A percentile compares a stretch with the other conserved stretches of the same genome.
Conservation (phyloP, 768 basidiomycete genomes). For the Phylloporus arenicola region DNA sequence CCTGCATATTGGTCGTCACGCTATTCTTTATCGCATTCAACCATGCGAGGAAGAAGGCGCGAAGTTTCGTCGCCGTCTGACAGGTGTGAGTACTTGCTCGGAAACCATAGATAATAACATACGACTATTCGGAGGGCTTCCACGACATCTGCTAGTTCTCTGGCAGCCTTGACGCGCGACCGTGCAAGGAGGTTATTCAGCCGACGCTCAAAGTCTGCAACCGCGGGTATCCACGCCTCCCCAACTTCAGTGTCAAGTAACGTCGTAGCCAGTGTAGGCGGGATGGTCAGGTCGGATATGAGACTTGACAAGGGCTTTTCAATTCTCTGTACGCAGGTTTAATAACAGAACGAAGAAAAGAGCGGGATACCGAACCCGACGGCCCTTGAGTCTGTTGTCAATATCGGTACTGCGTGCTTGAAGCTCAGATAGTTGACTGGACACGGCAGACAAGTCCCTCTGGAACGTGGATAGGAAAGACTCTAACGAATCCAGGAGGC, state of each 20-base stretch:
- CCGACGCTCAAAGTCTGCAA: constrained; percentile 75
- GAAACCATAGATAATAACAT: constrained; percentile 25
- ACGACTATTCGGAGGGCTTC: constrained; percentile 90
- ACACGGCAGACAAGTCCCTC: constrained; percentile 88
- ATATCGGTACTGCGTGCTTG: constrained; percentile 89
- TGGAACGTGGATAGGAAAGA: constrained; percentile 94
- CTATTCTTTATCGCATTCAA: constrained; percentile 78
- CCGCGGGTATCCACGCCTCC: constrained; percentile 82
- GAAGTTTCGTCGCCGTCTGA: constrained; percentile 86
- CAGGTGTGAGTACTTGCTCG: constrained; percentile 1
- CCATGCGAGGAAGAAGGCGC: constrained; percentile 77
- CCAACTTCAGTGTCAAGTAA: constrained; percentile 83
- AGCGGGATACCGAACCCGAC: constrained; percentile 54
- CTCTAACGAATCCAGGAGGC: constrained; percentile 81
- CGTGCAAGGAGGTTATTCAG: constrained; percentile 65
- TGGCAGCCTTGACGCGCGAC: constrained; percentile 79
- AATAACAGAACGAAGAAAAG: not conserved
- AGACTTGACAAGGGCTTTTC: constrained; percentile 82
- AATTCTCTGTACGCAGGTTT: constrained; percentile 57
- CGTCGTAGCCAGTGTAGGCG: constrained; percentile 68
- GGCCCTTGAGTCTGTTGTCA: constrained; percentile 76
- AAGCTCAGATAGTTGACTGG: constrained; percentile 92
- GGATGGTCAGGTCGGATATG: constrained; percentile 73
- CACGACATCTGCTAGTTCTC: constrained; percentile 74
- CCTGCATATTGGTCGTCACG: constrained; percentile 88